Conservation (phyloP, 1,284 basidiomycete species). For the Flammula alnicola region DNA sequence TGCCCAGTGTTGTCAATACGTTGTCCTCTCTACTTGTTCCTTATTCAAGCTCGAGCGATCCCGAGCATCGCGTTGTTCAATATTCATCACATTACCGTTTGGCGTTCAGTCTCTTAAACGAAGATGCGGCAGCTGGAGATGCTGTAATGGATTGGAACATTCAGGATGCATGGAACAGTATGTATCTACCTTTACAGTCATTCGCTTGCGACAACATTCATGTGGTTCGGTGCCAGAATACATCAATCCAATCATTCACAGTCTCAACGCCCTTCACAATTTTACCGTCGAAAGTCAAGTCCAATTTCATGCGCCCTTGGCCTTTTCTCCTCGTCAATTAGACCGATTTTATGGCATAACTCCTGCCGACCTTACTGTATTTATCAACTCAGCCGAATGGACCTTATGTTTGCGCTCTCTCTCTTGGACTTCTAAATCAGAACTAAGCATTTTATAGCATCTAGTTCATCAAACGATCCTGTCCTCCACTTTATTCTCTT, state of each 20-base stretch:
- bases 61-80: conserved; percentile 65
- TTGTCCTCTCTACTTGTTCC: conserved; percentile 56
- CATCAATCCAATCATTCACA: conserved; percentile 66
- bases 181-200: no score
- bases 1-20: conserved; percentile 40
- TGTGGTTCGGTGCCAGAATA: no score
- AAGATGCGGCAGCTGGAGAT: conserved; percentile 76
- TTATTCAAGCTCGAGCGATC: conserved; percentile 45
- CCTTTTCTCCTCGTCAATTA: conserved; percentile 69
- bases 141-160: conserved; percentile 77
- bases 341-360: conserved; percentile 60
- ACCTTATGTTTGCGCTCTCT: conserved; percentile 72
- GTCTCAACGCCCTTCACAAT: conserved; percentile 77
- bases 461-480: conserved; percentile 85
- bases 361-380: conserved; percentile 84
- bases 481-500: conserved; percentile 94
- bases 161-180: conserved; percentile 64
- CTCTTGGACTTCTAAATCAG: conserved; percentile 2
- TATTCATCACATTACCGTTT: conserved; percentile 83
- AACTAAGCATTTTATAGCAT: conserved; percentile 51
- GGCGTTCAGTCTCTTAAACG: conserved; percentile 85
- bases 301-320: conserved; percentile 88
- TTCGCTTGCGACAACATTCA: no score
- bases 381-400: conserved; percentile 97
- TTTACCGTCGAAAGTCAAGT: conserved; percentile 95